Evolutionary conservation across 2,329 filamentous ascomycete genomes (phyloP).

Genomic region (Neofusicoccum sp.): DNA sequence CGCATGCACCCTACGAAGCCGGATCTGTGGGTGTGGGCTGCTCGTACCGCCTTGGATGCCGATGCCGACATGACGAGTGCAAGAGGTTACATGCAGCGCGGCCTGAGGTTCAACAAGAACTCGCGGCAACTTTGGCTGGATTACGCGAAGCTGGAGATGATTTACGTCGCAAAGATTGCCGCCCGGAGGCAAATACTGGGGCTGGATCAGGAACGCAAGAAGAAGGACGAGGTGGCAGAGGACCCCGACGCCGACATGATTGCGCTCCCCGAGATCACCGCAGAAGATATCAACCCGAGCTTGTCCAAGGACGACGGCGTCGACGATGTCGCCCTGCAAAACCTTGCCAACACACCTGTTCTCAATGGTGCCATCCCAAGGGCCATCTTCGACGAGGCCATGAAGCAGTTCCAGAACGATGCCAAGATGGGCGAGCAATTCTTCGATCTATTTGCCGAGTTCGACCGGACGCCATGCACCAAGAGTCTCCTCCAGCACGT

Average conservation of each 20-base stretch:
- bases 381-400: conserved; percentile 85
- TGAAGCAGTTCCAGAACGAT: conserved; percentile 73
- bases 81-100: conserved; percentile 83
- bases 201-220: conserved; percentile 53
- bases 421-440: conserved; percentile 71
- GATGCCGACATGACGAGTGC: conserved; percentile 87
- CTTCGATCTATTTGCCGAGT: conserved; percentile 76
- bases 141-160: conserved; percentile 89
- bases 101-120: conserved; percentile 82
- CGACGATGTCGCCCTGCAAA: conserved; percentile 62
- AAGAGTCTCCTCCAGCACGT: conserved; percentile 73
- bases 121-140: conserved; percentile 80
- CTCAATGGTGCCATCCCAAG: conserved; percentile 91
- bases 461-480: conserved; percentile 67
- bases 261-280: conserved; percentile 60
- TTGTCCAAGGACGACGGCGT: conserved; percentile 51
- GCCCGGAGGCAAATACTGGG: conserved; percentile 70
- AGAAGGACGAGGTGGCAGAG: conserved; percentile 44
- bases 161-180: conserved; percentile 83
- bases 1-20: conserved; percentile 83
- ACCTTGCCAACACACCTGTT: conserved; percentile 72
- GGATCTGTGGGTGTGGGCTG: conserved; percentile 82
- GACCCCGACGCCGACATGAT: conserved; percentile 59
- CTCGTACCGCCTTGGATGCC: conserved; percentile 74
- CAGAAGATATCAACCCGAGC: conserved; percentile 63